These are phyloP conservation scores for Trametes polyzona DNA, from an alignment of 1,284 basidiomycete species.

Conservation along the genomic window DNA sequence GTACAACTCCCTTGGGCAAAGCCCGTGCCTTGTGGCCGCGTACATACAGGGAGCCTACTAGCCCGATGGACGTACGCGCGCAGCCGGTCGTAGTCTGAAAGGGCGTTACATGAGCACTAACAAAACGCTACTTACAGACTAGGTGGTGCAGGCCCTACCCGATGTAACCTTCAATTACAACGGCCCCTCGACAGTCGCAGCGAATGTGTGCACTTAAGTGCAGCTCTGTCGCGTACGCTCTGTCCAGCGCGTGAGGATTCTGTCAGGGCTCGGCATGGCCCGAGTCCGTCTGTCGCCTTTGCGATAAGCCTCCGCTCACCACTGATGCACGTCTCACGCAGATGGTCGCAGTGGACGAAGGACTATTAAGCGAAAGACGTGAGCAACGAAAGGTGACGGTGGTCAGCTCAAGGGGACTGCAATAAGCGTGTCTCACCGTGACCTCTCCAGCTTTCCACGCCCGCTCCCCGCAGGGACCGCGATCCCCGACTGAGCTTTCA, in stretches of 20 bases:
- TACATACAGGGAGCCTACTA: conserved; percentile 43
- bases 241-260: conserved; percentile 45
- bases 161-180: conserved; percentile 16
- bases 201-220: conserved; percentile 42
- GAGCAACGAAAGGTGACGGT: conserved; percentile 10
- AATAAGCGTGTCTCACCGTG: no score
- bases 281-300: background rate
- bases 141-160: background rate
- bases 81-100: no score
- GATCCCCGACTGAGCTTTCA: conserved; percentile 22
- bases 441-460: conserved; percentile 9
- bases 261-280: conserved; percentile 40
- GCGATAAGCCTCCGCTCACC: background rate
- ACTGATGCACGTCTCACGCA: conserved; percentile 8
- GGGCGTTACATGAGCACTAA: no score
- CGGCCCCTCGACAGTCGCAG: conserved; percentile 2
- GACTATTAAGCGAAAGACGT: background rate
- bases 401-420: no score
- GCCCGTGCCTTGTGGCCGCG: conserved; percentile 49
- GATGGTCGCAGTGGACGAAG: conserved; percentile 30
- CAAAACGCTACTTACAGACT: background rate
- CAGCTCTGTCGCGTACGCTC: conserved; percentile 44
- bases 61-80: conserved; percentile 39
- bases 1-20: conserved; percentile 38
- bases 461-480: conserved; percentile 15